Conservation (phyloP, 2,329 filamentous ascomycete genomes). For the Penicillium corylophilum region DNA sequence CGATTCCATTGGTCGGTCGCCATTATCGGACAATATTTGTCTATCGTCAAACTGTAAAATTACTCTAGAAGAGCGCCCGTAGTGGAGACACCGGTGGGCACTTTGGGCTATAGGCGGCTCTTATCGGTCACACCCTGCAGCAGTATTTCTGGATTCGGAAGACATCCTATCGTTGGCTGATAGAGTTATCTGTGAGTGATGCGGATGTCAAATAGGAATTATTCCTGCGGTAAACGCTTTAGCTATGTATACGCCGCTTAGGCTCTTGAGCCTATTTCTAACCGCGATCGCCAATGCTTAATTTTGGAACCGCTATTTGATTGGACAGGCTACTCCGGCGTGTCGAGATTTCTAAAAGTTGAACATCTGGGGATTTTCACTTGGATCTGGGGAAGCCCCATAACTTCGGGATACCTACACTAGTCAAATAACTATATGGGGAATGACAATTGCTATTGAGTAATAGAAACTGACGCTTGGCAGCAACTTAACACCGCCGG, state of each 20-base stretch:
- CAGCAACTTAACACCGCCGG: neutral
- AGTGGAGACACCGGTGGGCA: neutral
- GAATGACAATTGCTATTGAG: neutral
- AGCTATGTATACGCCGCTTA: neutral
- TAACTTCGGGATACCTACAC: neutral
- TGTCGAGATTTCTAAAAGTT: neutral
- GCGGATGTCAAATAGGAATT: slow-evolving; percentile 2
- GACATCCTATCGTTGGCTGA: neutral
- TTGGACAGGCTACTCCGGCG: neutral
- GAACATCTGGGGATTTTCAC: neutral
- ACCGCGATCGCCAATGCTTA: neutral
- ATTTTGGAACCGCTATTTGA: neutral
- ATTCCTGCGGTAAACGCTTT: neutral
- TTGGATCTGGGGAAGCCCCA: neutral
- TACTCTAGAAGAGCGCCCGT: neutral
- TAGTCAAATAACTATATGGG: neutral
- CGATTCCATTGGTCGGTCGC: neutral
- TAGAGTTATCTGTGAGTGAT: slow-evolving; percentile 1
- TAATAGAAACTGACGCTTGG: neutral
- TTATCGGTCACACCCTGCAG: neutral
- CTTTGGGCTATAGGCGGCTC: neutral
- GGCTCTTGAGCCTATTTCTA: neutral
- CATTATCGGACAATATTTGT: neutral
- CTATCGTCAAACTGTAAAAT: neutral
- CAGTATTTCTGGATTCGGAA: neutral